phyloP scores from a whole-genome alignment of 331 rosid genomes.

The Spiraea crenata region DNA sequence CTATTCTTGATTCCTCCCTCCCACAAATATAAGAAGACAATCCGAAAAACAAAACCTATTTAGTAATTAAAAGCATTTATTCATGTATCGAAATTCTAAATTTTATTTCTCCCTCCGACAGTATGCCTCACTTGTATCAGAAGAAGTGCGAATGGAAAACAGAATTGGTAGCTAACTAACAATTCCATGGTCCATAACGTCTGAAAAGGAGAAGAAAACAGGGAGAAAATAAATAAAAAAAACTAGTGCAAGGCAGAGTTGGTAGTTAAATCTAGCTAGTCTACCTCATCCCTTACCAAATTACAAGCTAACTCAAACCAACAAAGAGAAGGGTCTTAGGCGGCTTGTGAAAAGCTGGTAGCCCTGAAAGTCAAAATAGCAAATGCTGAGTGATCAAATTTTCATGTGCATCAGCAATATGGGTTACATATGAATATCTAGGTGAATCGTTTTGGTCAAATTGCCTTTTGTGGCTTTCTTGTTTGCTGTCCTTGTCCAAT shows the following conservation, averaged over 20 bases:
- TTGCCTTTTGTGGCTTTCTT: background rate
- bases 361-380: conserved; percentile 7
- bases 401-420: background rate
- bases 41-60: background rate
- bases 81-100: too few species aligned
- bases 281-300: conserved; percentile 42
- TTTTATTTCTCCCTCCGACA: too few species aligned
- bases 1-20: too few species aligned
- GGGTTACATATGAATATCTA: background rate
- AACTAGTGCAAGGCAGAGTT: conserved; percentile 15
- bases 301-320: conserved; percentile 53
- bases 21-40: too few species aligned
- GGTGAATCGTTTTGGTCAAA: conserved; percentile 3
- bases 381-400: background rate
- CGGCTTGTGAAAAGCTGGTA: background rate
- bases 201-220: background rate
- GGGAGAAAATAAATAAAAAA: background rate
- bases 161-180: background rate
- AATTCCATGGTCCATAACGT: background rate
- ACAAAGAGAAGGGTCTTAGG: background rate
- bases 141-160: background rate
- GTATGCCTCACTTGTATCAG: too few species aligned
- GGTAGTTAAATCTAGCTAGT: conserved; percentile 56
- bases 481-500: background rate
- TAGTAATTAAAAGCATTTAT: too few species aligned